phyloP scores from a whole-genome alignment of 2,329 filamentous ascomycete genomes.

The Fusarium annulatum region DNA sequence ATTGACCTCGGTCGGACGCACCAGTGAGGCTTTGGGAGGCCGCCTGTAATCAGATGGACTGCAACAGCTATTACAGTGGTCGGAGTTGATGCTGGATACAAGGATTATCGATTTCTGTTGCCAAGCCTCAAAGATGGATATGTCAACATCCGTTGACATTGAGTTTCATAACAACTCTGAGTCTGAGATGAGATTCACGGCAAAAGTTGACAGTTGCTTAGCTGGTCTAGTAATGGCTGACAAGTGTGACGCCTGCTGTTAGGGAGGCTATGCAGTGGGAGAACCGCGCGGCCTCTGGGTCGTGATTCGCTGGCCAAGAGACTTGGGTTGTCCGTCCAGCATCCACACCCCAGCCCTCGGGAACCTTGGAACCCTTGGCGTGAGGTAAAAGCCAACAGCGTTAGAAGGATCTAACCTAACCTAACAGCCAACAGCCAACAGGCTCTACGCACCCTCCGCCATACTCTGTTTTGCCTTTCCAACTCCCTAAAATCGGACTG shows the following conservation, averaged over 20 bases:
- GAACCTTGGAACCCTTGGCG: conserved; percentile 25
- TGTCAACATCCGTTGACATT: conserved; percentile 8
- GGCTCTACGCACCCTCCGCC: conserved; percentile 23
- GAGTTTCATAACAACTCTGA: conserved; percentile 12
- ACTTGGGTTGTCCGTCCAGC: conserved; percentile 33
- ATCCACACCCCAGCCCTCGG: conserved; percentile 29
- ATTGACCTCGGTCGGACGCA: conserved; percentile 16
- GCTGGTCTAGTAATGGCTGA: background rate
- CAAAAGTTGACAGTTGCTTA: background rate
- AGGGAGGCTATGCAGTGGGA: conserved; percentile 29
- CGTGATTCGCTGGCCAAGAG: conserved; percentile 25
- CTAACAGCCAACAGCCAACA: background rate
- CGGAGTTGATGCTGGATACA: background rate
- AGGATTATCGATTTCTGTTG: background rate
- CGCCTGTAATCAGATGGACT: background rate
- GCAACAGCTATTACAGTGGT: background rate
- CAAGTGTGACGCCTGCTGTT: background rate
- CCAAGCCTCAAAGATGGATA: background rate
- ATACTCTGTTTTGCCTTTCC: conserved; percentile 29
- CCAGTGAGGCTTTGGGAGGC: conserved; percentile 17
- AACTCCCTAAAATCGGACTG: background rate
- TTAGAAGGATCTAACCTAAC: conserved; percentile 4
- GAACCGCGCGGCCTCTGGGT: conserved; percentile 34
- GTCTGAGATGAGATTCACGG: conserved; percentile 7
- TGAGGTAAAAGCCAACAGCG: background rate